Percentiles rank a stretch among this genome's conserved stretches.
phyloP scores from a whole-genome alignment of 441 rosid genomes.

The Melastoma candidum region DNA sequence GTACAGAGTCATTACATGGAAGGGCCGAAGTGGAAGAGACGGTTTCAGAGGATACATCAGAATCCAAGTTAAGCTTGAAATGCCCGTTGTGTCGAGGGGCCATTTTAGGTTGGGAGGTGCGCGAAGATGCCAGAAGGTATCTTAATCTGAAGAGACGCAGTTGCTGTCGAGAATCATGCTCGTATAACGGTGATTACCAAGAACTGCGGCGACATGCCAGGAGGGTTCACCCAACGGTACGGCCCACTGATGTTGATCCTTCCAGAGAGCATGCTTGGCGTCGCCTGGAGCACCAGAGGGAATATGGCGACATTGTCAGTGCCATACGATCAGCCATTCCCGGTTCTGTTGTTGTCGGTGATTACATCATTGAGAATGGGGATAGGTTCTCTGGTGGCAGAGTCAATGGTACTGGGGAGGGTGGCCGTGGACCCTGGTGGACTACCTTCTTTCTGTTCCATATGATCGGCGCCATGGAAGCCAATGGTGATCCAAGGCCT shows the following conservation, averaged over 20 bases:
- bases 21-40: slow-evolving; percentile 30
- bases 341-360: slow-evolving; percentile 86
- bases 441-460: slow-evolving; percentile 70
- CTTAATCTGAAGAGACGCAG: slow-evolving; percentile 52
- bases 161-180: slow-evolving; percentile 54
- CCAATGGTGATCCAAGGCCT: slow-evolving; percentile 50
- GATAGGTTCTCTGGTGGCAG: slow-evolving; percentile 52
- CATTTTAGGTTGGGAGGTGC: slow-evolving; percentile 42
- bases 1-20: slow-evolving; percentile 24
- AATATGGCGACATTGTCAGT: slow-evolving; percentile 56
- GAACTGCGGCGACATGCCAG: slow-evolving; percentile 24
- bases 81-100: slow-evolving; percentile 63
- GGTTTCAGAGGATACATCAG: slow-evolving; percentile 20
- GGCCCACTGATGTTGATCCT: slow-evolving; percentile 64
- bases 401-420: slow-evolving; percentile 39
- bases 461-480: slow-evolving; percentile 67
- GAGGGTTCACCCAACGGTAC: slow-evolving; percentile 42
- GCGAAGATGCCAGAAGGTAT: slow-evolving; percentile 57
- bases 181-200: slow-evolving; percentile 47
- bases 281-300: slow-evolving; percentile 55
- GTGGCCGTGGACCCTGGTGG: slow-evolving; percentile 45
- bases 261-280: slow-evolving; percentile 64
- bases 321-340: slow-evolving; percentile 82
- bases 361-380: slow-evolving; percentile 82
- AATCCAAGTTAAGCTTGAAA: slow-evolving; percentile 27